Evolutionary conservation across 768 basidiomycete species (phyloP), one percentile per base, ranked within the genome.

Genomic region (Tulasnella sp.): DNA sequence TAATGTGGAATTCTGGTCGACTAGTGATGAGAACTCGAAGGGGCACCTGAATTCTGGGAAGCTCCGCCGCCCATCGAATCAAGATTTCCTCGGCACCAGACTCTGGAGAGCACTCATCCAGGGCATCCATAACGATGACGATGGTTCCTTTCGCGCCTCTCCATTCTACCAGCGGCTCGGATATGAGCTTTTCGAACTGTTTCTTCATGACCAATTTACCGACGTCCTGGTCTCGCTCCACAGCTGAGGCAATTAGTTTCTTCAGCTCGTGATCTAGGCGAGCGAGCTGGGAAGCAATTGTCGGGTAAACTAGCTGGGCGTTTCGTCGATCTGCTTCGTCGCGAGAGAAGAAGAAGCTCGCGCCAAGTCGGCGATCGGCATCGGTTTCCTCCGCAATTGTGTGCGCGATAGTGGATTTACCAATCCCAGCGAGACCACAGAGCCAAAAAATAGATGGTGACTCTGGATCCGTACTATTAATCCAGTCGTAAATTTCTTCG

Each of bases 381-480:
- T 80, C 70, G 20, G 82, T 81, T 23, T 73, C 75, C 6, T 81
- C 29, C 13, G 84, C 83, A 35, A 86, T 78, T 6, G 84, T 83
- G 48, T 84, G 83, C 7, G 85, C 83, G n/a, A 87, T 84, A 20
- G 85, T 79, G 3, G 85, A 85, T 80, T 86, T 86, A 10, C 86
- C 86, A 10, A 80, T 81, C 9, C 86, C 86, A 20, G 85, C 84
- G 23, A 81, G 80, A 39, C 84, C 86, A 70, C 72, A 78, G 26
- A 86, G 78, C 81, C 83, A 83, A 61, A 82, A 81, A 7, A 86
- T 77, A 0, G 26, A 39, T 0, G 39, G 46, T 57, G 40, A 11
- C 11, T 29, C 15, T 32, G 26, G 74, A 18, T 75, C 74, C 2
- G 13, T 18, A 61, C 20, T 29, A 15, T 44, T 32, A 26, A 51